A percentile compares a stretch with the other conserved stretches of the same genome.
Evolutionary conservation across 192 early-diverging fungal species (phyloP).

Genomic region (Chytriomyces sp.): DNA sequence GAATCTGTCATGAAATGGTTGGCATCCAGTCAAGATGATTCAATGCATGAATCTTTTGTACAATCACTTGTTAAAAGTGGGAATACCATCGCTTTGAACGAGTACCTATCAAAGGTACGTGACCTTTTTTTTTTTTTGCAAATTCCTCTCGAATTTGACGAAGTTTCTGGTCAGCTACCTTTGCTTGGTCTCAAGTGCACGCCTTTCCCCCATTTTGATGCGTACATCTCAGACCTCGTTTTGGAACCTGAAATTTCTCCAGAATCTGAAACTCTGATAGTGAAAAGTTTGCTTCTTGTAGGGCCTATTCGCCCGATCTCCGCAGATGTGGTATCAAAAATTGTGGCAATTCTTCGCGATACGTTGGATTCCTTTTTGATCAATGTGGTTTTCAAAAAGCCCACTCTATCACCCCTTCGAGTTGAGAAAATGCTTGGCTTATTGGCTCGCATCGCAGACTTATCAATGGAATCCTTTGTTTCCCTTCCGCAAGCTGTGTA

Average conservation of each 20-base stretch:
- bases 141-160: too few species aligned
- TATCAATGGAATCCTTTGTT: not conserved
- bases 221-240: not conserved
- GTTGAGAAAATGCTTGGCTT: too few species aligned
- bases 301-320: too few species aligned
- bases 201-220: not conserved
- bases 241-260: not conserved
- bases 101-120: not conserved
- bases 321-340: too few species aligned
- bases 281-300: too few species aligned
- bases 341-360: too few species aligned
- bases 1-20: not conserved
- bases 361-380: too few species aligned
- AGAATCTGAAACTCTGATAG: too few species aligned
- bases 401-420: too few species aligned
- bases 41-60: not conserved
- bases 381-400: too few species aligned
- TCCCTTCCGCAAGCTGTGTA: not conserved
- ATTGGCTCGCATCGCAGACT: not conserved
- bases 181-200: not conserved
- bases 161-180: too few species aligned
- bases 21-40: not conserved
- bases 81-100: not conserved
- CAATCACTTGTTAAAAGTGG: not conserved
- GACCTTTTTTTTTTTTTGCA: too few species aligned